Evolutionary conservation across 169 alveolate genomes (phyloP).

Genomic region (Plasmodium berghei): DNA sequence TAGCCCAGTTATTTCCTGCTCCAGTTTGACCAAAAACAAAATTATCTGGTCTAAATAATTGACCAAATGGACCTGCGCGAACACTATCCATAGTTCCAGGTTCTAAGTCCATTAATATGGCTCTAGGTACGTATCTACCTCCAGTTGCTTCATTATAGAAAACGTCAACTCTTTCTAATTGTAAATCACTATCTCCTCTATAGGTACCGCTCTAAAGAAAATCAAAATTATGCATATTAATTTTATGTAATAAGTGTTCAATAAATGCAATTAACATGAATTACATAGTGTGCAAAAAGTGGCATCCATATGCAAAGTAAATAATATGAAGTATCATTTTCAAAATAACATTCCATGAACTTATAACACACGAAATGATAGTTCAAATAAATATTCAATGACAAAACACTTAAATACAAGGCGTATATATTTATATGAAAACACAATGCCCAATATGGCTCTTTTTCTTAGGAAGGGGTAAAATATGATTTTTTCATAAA

Average conservation of each 20-base stretch:
- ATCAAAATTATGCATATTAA: not conserved
- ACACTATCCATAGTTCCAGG: constrained; percentile 99
- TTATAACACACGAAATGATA: too few relatives aligned
- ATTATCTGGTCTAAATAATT: constrained; percentile 98
- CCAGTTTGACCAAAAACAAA: constrained; percentile 99
- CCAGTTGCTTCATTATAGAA: constrained; percentile 98
- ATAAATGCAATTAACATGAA: not conserved
- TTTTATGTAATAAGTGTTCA: not conserved
- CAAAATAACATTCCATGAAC: too few relatives aligned
- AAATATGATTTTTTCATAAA: too few relatives aligned
- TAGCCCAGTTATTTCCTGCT: constrained; percentile 99
- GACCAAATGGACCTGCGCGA: constrained; percentile 98
- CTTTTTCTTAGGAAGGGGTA: too few relatives aligned
- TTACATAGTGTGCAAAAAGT: not conserved
- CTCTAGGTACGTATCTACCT: constrained; percentile 99
- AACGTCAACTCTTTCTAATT: constrained; percentile 96
- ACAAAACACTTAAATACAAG: too few relatives aligned
- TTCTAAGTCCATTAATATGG: constrained; percentile 98
- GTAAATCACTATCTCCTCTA: constrained; percentile 97
- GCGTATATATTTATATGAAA: too few relatives aligned
- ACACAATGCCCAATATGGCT: too few relatives aligned
- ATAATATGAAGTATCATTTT: too few relatives aligned
- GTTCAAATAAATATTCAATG: too few relatives aligned
- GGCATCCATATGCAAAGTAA: too few relatives aligned
- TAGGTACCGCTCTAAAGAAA: constrained; percentile 94